Conservation (phyloP, 2,329 filamentous ascomycete species). For the Capronia epimyces region DNA sequence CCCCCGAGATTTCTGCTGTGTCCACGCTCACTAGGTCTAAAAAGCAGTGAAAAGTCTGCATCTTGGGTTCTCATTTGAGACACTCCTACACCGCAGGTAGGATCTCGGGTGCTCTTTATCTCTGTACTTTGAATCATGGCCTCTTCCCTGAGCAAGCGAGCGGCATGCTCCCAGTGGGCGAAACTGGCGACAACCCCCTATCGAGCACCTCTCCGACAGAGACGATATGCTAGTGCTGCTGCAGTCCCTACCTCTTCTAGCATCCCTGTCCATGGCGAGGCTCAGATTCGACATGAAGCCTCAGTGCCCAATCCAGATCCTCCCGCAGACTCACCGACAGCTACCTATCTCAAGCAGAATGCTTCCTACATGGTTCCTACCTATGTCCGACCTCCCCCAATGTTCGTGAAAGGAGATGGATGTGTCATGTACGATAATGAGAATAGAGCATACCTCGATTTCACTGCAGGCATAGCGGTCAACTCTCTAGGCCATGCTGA, state of each 20-base stretch:
- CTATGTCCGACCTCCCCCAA: constrained; percentile 81
- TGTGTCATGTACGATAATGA: constrained; percentile 88
- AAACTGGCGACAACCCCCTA: constrained; percentile 9
- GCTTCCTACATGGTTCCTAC: constrained; percentile 91
- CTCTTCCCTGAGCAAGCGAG: constrained; percentile 11
- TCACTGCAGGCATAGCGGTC: constrained; percentile 93
- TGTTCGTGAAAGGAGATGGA: constrained; percentile 83
- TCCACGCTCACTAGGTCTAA: neutral
- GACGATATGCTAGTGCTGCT: constrained; percentile 26
- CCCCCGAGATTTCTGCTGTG: neutral
- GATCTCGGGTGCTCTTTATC: constrained; percentile 26
- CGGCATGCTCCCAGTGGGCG: constrained; percentile 9
- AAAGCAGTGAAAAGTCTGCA: neutral
- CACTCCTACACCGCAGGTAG: neutral
- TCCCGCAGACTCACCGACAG: constrained; percentile 65
- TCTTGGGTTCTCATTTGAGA: neutral
- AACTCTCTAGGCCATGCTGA: constrained; percentile 90
- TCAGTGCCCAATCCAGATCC: constrained; percentile 66
- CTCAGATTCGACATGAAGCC: constrained; percentile 42
- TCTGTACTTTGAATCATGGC: constrained; percentile 10
- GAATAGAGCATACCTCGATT: constrained; percentile 83
- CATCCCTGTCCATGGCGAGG: constrained; percentile 15
- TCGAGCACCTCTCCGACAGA: constrained; percentile 11
- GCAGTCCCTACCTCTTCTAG: constrained; percentile 27
- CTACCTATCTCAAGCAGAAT: constrained; percentile 67